Percentiles rank a stretch among this genome's conserved stretches.
These are phyloP conservation scores for Vitis hybrid DNA, from an alignment of 177 flowering plant genomes.

Conservation along the genomic window DNA sequence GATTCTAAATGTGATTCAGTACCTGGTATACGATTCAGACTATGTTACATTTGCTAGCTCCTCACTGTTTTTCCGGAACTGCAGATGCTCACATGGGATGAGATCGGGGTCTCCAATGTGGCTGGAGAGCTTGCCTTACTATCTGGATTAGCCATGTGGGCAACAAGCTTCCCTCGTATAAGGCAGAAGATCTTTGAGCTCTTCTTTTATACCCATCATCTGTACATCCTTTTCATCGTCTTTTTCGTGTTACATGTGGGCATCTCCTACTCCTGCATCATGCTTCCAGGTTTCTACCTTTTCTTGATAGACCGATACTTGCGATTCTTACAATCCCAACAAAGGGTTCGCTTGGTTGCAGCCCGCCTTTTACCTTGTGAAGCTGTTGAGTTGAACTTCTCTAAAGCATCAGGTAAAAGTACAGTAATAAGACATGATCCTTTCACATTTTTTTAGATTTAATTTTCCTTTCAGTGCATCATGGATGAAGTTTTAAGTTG, in stretches of 20 bases:
- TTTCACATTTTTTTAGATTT: background rate
- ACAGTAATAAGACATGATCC: background rate
- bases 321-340: constrained; percentile 8
- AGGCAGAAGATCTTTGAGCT: constrained; percentile 15
- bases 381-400: constrained; percentile 12
- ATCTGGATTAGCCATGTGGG: constrained; percentile 10
- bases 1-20: too few relatives aligned
- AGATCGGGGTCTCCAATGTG: constrained; percentile 10
- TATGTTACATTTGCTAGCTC: too few relatives aligned
- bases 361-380: constrained; percentile 12
- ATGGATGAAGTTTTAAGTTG: too few relatives aligned
- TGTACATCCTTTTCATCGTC: constrained; percentile 6
- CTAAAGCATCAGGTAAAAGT: constrained; percentile 11
- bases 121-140: constrained; percentile 6
- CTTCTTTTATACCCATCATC: constrained; percentile 15
- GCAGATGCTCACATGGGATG: constrained; percentile 8
- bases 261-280: constrained; percentile 11
- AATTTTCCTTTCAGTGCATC: background rate
- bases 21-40: too few relatives aligned
- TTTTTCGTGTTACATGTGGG: constrained; percentile 16
- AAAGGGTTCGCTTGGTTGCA: background rate
- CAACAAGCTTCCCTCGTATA: constrained; percentile 6
- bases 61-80: background rate
- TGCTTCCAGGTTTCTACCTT: constrained; percentile 19
- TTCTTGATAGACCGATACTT: constrained; percentile 12